Conservation (phyloP, 1,284 basidiomycete genomes). For the Trichosporon faecale region DNA sequence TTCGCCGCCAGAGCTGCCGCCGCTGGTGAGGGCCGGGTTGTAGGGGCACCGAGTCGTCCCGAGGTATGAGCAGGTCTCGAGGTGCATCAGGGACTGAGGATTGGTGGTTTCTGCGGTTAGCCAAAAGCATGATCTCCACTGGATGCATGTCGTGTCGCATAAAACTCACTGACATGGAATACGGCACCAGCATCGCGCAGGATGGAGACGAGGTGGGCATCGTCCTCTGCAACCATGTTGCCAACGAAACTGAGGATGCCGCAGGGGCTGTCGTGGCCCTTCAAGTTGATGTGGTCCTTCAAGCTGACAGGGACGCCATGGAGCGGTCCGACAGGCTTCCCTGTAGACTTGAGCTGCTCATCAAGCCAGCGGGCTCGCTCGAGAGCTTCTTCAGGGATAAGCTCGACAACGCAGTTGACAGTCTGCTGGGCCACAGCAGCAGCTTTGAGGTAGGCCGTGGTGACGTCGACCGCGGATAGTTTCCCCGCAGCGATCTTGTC, state of each 20-base stretch:
- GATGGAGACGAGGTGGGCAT: constrained; percentile 22
- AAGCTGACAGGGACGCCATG: constrained; percentile 64
- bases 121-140: neutral
- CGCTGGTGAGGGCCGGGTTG: constrained; percentile 46
- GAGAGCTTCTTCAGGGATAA: constrained; percentile 63
- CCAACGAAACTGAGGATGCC: constrained; percentile 27
- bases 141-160: too few species aligned
- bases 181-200: constrained; percentile 34
- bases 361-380: constrained; percentile 62
- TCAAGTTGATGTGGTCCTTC: constrained; percentile 54
- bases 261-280: constrained; percentile 41
- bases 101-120: constrained; percentile 21
- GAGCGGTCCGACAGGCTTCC: constrained; percentile 59
- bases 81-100: constrained; percentile 36
- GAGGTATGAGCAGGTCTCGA: constrained; percentile 33
- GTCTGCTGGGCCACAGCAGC: constrained; percentile 32
- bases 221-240: constrained; percentile 21
- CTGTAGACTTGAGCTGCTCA: constrained; percentile 55
- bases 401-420: constrained; percentile 69
- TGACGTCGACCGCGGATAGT: constrained; percentile 34
- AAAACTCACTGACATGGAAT: constrained; percentile 22
- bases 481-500: constrained; percentile 34
- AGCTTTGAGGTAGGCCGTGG: constrained; percentile 34
- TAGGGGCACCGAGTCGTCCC: constrained; percentile 50
- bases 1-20: constrained; percentile 53